Conservation (phyloP, 495 filamentous ascomycete genomes). For the Trichocladium uniseriatum region DNA sequence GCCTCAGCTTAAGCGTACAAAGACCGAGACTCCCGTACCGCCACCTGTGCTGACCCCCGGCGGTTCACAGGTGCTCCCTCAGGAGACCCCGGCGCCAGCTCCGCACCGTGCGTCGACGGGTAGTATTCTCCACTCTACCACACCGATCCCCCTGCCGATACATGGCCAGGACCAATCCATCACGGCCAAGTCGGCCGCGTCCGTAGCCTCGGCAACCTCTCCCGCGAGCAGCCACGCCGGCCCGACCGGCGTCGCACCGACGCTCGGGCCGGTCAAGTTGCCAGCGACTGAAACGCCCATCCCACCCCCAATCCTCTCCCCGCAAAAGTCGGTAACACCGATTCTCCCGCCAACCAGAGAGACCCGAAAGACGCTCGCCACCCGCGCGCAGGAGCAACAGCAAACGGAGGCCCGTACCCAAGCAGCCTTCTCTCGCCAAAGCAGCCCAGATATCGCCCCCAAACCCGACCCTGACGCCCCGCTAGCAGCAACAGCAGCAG, state of each 20-base stretch:
- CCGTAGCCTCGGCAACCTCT: constrained; percentile 22
- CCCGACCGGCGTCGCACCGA: constrained; percentile 3
- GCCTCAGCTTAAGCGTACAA: constrained; percentile 46
- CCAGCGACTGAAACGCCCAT: constrained; percentile 25
- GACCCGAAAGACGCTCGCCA: constrained; percentile 22
- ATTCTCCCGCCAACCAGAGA: constrained; percentile 44
- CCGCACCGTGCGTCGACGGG: constrained; percentile 12
- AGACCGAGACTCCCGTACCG: constrained; percentile 47
- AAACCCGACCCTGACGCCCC: constrained; percentile 25
- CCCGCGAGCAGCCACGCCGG: constrained; percentile 21
- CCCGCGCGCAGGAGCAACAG: constrained; percentile 24
- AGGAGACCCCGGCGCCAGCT: constrained; percentile 35
- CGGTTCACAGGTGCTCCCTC: constrained; percentile 18
- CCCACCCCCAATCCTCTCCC: constrained; percentile 26
- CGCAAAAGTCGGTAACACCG: constrained; percentile 44
- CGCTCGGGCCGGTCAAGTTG: constrained; percentile 18
- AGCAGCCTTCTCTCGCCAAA: constrained; percentile 21
- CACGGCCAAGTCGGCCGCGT: constrained; percentile 20
- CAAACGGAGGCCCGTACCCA: too few species aligned
- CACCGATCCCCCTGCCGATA: constrained; percentile 28
- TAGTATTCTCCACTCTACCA: constrained; percentile 26
- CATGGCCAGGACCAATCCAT: constrained; percentile 24
- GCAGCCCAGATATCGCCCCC: constrained; percentile 24
- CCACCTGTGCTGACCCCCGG: constrained; percentile 32
- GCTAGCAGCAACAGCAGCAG: constrained; percentile 7